A percentile compares a stretch with the other conserved stretches of the same genome.
phyloP scores from a whole-genome alignment of 225 moss, liverwort and hornwort species.

The Polytrichum commune region DNA sequence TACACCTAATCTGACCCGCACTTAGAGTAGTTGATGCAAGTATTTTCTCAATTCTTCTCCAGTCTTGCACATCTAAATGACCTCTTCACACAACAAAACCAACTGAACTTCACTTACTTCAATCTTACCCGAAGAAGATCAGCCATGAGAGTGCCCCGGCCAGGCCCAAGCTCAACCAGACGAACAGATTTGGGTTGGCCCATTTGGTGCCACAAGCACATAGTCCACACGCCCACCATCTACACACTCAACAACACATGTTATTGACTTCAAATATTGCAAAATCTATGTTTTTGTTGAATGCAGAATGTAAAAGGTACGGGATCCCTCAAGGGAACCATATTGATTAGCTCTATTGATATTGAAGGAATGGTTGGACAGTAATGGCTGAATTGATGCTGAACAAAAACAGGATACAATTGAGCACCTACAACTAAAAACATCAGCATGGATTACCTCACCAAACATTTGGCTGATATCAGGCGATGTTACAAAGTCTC shows the following conservation, averaged over 20 bases:
- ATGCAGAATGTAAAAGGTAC: too few relatives aligned
- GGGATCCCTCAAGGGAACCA: too few relatives aligned
- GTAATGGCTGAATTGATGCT: too few relatives aligned
- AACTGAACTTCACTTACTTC: background rate
- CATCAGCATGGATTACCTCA: slow-evolving; percentile 47
- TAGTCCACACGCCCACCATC: slow-evolving; percentile 94
- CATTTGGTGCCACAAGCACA: slow-evolving; percentile 95
- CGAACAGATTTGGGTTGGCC: slow-evolving; percentile 66
- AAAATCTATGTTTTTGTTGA: too few relatives aligned
- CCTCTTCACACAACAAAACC: background rate
- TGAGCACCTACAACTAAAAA: background rate
- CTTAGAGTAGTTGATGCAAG: too few relatives aligned
- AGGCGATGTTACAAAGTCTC: slow-evolving; percentile 94
- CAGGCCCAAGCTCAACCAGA: slow-evolving; percentile 84
- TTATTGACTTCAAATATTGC: too few relatives aligned
- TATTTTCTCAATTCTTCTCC: too few relatives aligned
- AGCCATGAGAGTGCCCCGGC: slow-evolving; percentile 91
- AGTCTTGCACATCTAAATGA: too few relatives aligned
- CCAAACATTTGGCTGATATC: slow-evolving; percentile 98
- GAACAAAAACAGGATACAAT: too few relatives aligned
- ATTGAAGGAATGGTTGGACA: too few relatives aligned
- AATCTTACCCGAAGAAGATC: slow-evolving; percentile 76
- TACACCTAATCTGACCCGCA: too few relatives aligned
- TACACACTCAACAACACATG: slow-evolving; percentile 13
- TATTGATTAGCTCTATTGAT: too few relatives aligned